Conservation (phyloP, 106 monocot species). For the Dendrobium huoshanense region DNA sequence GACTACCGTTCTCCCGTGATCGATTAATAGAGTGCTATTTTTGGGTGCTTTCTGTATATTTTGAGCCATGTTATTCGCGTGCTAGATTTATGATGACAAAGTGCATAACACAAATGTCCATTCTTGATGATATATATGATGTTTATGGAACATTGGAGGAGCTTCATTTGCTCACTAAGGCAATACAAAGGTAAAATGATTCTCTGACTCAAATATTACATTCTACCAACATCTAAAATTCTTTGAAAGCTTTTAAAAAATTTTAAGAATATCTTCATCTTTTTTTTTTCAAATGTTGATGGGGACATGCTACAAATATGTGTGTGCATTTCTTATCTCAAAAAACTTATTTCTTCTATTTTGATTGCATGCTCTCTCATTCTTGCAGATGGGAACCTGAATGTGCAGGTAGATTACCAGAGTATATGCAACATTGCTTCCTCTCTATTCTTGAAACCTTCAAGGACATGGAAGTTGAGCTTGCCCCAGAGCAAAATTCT, state of each 20-base stretch:
- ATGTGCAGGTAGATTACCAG: neutral
- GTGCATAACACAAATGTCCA: neutral
- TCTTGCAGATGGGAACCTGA: conserved; percentile 1
- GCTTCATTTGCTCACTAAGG: neutral
- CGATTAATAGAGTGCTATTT: conserved; percentile 23
- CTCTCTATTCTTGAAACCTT: neutral
- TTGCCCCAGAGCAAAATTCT: neutral
- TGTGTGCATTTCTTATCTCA: neutral
- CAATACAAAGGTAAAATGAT: neutral
- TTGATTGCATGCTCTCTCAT: neutral
- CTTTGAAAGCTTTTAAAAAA: neutral
- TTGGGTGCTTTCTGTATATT: conserved; percentile 14
- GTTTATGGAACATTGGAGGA: neutral
- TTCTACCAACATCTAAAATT: neutral
- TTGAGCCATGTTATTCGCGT: conserved; percentile 17
- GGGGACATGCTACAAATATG: too few relatives aligned
- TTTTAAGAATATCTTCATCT: neutral
- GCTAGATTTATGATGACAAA: conserved; percentile 17
- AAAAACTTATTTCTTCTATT: neutral
- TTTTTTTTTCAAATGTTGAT: too few relatives aligned
- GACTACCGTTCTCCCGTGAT: conserved; percentile 22
- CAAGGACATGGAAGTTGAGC: neutral
- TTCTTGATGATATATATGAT: neutral
- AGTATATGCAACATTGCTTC: neutral
- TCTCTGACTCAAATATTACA: neutral